These are phyloP conservation scores for Pythium guiyangense DNA, from an alignment of 352 stramenopile genomes.

Conservation along the genomic window DNA sequence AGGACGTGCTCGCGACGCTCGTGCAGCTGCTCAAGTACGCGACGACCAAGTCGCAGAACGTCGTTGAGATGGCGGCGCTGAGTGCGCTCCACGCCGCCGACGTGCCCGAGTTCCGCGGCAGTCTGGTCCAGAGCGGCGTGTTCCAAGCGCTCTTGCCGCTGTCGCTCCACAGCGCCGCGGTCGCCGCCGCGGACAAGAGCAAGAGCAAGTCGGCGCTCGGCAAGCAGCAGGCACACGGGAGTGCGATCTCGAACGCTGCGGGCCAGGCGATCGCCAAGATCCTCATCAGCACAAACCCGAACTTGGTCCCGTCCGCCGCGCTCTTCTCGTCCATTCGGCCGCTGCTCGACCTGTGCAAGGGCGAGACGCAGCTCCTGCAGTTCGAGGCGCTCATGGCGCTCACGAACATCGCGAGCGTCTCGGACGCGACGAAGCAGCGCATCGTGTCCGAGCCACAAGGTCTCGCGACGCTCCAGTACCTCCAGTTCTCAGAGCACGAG, in stretches of 20 bases:
- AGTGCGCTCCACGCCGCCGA: slow-evolving; percentile 71
- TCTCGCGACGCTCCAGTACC: slow-evolving; percentile 72
- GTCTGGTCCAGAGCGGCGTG: slow-evolving; percentile 73
- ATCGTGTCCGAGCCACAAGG: slow-evolving; percentile 66
- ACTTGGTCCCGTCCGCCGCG: slow-evolving; percentile 76
- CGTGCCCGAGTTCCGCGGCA: slow-evolving; percentile 56
- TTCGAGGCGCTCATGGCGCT: slow-evolving; percentile 96
- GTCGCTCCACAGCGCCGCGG: slow-evolving; percentile 19
- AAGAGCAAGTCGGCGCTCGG: slow-evolving; percentile 32
- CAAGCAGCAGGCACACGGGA: slow-evolving; percentile 48
- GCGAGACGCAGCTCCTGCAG: slow-evolving; percentile 89
- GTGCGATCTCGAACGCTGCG: slow-evolving; percentile 83
- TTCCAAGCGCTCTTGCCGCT: slow-evolving; percentile 73
- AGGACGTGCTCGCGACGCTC: slow-evolving; percentile 66
- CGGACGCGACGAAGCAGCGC: slow-evolving; percentile 92
- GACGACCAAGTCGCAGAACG: slow-evolving; percentile 69
- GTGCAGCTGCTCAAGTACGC: slow-evolving; percentile 76
- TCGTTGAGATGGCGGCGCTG: slow-evolving; percentile 68
- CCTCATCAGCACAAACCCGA: slow-evolving; percentile 96
- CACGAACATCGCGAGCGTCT: slow-evolving; percentile 95
- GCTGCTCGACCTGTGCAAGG: slow-evolving; percentile 92
- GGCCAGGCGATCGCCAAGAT: slow-evolving; percentile 94
- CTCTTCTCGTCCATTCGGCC: slow-evolving; percentile 76
- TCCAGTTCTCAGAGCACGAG: slow-evolving; percentile 97
- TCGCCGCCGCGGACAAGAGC: neutral